Evolutionary conservation across 441 rosid species (phyloP).

Genomic region (Pelargonium fulgidum): DNA sequence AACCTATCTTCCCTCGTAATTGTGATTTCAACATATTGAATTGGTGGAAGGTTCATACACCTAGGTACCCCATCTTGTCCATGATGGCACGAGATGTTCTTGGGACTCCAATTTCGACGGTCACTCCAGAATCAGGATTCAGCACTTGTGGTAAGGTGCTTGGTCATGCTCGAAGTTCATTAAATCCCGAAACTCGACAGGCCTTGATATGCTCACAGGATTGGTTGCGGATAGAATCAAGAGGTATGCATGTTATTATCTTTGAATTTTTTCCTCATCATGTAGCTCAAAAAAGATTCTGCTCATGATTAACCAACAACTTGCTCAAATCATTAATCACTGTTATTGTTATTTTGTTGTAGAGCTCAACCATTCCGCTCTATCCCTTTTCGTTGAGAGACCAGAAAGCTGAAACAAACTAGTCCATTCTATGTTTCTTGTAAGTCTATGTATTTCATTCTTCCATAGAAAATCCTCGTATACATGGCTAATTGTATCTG

Average conservation of each 20-base stretch:
- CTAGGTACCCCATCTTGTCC: constrained; percentile 86
- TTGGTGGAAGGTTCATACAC: constrained; percentile 97
- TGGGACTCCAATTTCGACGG: constrained; percentile 75
- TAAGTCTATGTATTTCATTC: too few species aligned
- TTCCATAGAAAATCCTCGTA: too few species aligned
- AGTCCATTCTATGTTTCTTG: background rate
- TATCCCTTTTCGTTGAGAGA: background rate
- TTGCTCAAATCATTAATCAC: background rate
- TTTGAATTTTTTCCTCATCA: background rate
- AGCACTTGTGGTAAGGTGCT: constrained; percentile 49
- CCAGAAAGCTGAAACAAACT: background rate
- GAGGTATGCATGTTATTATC: constrained; percentile 36
- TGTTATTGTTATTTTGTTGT: background rate
- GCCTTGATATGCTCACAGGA: constrained; percentile 80
- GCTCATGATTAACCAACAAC: background rate
- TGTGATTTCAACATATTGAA: constrained; percentile 75
- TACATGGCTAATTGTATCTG: too few species aligned
- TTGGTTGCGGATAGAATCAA: constrained; percentile 59
- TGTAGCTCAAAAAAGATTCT: background rate
- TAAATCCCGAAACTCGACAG: constrained; percentile 59
- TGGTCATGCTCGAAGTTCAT: constrained; percentile 44
- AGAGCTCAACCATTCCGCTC: background rate
- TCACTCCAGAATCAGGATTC: constrained; percentile 47
- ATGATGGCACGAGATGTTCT: constrained; percentile 91
- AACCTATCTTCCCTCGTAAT: constrained; percentile 82